These are phyloP conservation scores for Jamesozyma gamospora DNA, from an alignment of 805 yeast genomes.

Conservation along the genomic window DNA sequence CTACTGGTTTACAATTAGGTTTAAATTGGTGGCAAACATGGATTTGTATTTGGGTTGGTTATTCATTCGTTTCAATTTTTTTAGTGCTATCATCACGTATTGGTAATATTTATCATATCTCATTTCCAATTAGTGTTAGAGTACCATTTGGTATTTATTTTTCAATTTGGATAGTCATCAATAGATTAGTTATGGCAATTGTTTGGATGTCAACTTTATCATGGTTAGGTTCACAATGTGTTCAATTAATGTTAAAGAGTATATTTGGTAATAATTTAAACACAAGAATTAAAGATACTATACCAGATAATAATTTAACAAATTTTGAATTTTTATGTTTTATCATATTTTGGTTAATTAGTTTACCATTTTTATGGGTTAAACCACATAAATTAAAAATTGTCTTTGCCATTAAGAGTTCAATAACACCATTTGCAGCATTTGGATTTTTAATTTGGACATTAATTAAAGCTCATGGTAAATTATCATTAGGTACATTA, in stretches of 20 bases:
- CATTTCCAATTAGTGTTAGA: slow-evolving; percentile 79
- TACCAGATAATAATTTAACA: slow-evolving; percentile 48
- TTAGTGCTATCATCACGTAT: slow-evolving; percentile 63
- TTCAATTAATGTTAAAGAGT: slow-evolving; percentile 65
- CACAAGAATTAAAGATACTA: slow-evolving; percentile 52
- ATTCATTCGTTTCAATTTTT: slow-evolving; percentile 58
- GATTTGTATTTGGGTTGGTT: slow-evolving; percentile 85
- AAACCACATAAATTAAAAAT: slow-evolving; percentile 78
- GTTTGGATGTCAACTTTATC: slow-evolving; percentile 87
- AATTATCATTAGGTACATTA: slow-evolving; percentile 22
- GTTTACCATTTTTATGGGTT: slow-evolving; percentile 73
- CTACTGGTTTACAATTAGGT: slow-evolving; percentile 73
- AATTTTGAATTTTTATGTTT: slow-evolving; percentile 65
- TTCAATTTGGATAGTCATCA: slow-evolving; percentile 77
- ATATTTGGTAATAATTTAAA: slow-evolving; percentile 64
- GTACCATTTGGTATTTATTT: slow-evolving; percentile 84
- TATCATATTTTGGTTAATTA: slow-evolving; percentile 71
- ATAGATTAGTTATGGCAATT: slow-evolving; percentile 80
- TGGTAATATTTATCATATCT: slow-evolving; percentile 72
- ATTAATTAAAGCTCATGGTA: slow-evolving; percentile 66
- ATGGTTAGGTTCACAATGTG: slow-evolving; percentile 80
- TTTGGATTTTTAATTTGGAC: slow-evolving; percentile 81
- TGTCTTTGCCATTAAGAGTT: slow-evolving; percentile 73
- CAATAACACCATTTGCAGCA: slow-evolving; percentile 74
- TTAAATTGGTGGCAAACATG: slow-evolving; percentile 89